Evolutionary conservation across 768 basidiomycete genomes (phyloP).

Genomic region (Boletus fagicola): DNA sequence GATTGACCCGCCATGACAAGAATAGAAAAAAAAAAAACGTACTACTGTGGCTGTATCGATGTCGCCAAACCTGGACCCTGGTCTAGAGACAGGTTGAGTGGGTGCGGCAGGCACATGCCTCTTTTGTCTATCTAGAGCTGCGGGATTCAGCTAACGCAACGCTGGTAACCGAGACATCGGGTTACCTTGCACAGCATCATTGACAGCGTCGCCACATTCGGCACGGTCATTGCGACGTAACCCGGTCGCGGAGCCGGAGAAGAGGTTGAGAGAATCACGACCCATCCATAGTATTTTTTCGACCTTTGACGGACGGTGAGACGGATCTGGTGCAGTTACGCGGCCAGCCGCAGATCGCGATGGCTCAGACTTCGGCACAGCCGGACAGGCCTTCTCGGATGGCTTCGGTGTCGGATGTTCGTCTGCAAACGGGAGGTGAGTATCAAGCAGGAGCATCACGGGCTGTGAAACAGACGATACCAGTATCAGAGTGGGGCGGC

Average conservation of each 20-base stretch:
- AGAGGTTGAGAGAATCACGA: constrained; percentile 30
- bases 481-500: constrained; percentile 7
- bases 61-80: constrained; percentile 17
- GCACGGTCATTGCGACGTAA: constrained; percentile 14
- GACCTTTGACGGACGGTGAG: constrained; percentile 29
- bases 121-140: constrained; percentile 16
- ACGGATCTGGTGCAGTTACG: constrained; percentile 1
- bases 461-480: constrained; percentile 10
- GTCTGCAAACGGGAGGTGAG: constrained; percentile 12
- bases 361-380: background rate
- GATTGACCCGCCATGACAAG: constrained; percentile 5
- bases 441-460: background rate
- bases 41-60: constrained; percentile 26
- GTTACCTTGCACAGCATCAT: constrained; percentile 31
- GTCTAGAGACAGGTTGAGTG: constrained; percentile 8
- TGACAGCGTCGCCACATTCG: constrained; percentile 11
- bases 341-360: constrained; percentile 9
- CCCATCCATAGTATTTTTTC: constrained; percentile 35
- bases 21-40: constrained; percentile 2
- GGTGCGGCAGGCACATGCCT: constrained; percentile 12
- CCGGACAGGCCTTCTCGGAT: background rate
- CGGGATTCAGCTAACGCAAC: background rate
- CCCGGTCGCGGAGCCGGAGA: constrained; percentile 19
- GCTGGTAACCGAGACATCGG: background rate
- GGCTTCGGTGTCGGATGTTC: constrained; percentile 13